A percentile compares a stretch with the other conserved stretches of the same genome.
Conservation (phyloP, 768 basidiomycete species). For the Kwoniella dejecticola region DNA sequence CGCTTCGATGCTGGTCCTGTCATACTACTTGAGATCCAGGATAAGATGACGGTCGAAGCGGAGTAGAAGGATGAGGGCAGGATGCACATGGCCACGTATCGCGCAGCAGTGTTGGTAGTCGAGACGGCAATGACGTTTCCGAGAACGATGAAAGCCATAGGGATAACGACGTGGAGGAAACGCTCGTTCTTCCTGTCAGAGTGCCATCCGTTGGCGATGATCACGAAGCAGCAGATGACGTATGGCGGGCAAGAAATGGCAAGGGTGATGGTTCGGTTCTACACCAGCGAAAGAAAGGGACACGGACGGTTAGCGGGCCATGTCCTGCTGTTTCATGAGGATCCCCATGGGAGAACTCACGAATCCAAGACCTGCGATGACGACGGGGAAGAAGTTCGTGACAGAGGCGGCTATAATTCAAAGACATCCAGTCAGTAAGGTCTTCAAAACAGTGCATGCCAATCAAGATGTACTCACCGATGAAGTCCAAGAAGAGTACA, state of each 20-base stretch:
- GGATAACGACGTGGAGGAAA: constrained; percentile 26
- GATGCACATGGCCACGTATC: constrained; percentile 52
- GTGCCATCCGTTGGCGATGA: constrained; percentile 47
- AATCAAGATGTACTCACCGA: too few relatives aligned
- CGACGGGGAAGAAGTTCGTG: constrained; percentile 52
- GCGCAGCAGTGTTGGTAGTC: constrained; percentile 41
- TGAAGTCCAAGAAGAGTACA: constrained; percentile 11
- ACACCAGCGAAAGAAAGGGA: too few relatives aligned
- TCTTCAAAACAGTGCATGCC: too few relatives aligned
- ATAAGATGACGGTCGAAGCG: constrained; percentile 46
- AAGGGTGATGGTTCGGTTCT: constrained; percentile 41
- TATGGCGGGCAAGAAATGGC: constrained; percentile 51
- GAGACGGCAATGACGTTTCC: constrained; percentile 32
- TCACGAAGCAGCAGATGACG: constrained; percentile 46
- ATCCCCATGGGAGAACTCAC: background rate
- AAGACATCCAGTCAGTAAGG: too few relatives aligned
- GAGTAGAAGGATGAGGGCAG: constrained; percentile 48
- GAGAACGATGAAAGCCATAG: constrained; percentile 9
- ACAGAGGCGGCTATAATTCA: constrained; percentile 47
- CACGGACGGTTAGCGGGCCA: background rate
- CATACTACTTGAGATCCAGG: constrained; percentile 46
- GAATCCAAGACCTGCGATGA: constrained; percentile 42
- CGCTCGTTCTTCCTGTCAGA: constrained; percentile 46
- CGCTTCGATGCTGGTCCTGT: constrained; percentile 50
- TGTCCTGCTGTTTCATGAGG: background rate